phyloP scores from a whole-genome alignment of 805 yeast genomes.

The Priceomyces carsonii region DNA sequence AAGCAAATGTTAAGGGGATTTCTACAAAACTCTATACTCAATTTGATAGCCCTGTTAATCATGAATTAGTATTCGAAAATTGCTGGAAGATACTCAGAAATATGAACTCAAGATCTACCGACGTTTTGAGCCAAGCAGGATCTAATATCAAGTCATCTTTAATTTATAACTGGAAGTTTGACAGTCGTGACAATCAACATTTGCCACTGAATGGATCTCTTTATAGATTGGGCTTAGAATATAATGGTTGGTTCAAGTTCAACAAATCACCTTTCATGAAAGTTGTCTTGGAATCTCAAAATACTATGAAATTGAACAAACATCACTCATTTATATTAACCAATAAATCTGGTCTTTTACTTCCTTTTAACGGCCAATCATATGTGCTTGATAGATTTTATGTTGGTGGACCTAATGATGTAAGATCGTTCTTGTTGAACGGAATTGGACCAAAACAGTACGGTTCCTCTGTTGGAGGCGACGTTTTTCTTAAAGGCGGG shows the following conservation, averaged over 20 bases:
- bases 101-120: slow-evolving; percentile 27
- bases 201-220: slow-evolving; percentile 46
- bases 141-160: slow-evolving; percentile 46
- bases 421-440: slow-evolving; percentile 51
- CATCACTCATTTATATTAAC: slow-evolving; percentile 25
- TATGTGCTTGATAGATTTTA: slow-evolving; percentile 54
- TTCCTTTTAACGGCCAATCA: slow-evolving; percentile 22
- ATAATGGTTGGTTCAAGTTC: slow-evolving; percentile 28
- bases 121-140: slow-evolving; percentile 43
- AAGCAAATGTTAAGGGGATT: slow-evolving; percentile 44
- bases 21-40: slow-evolving; percentile 42
- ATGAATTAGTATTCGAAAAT: slow-evolving; percentile 51
- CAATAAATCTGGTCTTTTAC: slow-evolving; percentile 34
- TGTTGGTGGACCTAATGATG: slow-evolving; percentile 62
- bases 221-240: slow-evolving; percentile 37
- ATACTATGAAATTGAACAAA: slow-evolving; percentile 23
- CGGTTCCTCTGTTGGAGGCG: slow-evolving; percentile 54
- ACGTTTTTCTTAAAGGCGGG: slow-evolving; percentile 48
- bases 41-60: slow-evolving; percentile 36
- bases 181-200: slow-evolving; percentile 43
- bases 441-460: slow-evolving; percentile 58
- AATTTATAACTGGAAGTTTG: slow-evolving; percentile 40
- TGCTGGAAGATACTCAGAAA: slow-evolving; percentile 38
- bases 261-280: slow-evolving; percentile 41
- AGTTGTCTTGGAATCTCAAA: slow-evolving; percentile 39